Percentiles rank a stretch among this genome's conserved stretches.
phyloP scores from a whole-genome alignment of 1,284 basidiomycete genomes.

The Heterobasidion annosum region DNA sequence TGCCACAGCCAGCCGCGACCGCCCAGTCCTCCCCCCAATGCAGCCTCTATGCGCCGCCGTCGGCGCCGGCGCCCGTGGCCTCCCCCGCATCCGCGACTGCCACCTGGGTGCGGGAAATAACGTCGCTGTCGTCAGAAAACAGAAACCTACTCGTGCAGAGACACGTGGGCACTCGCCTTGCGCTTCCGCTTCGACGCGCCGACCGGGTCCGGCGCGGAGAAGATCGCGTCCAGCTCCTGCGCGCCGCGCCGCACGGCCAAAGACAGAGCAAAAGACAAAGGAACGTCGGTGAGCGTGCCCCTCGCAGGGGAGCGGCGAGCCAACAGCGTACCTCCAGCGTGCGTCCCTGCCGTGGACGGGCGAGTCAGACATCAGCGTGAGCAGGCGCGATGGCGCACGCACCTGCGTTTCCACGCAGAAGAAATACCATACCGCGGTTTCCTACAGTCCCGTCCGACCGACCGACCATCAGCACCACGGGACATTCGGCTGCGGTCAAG shows the following conservation, averaged over 20 bases:
- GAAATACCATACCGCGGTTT: slow-evolving; percentile 24
- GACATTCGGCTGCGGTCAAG: slow-evolving; percentile 9
- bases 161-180: slow-evolving; percentile 1
- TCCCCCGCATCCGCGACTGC: background rate
- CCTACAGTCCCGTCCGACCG: slow-evolving; percentile 4
- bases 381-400: background rate
- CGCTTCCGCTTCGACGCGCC: slow-evolving; percentile 20
- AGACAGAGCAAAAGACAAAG: background rate
- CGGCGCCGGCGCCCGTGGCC: background rate
- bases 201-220: slow-evolving; percentile 24
- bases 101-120: background rate
- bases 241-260: slow-evolving; percentile 11
- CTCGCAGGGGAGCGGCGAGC: background rate
- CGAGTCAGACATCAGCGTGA: background rate
- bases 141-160: too few relatives aligned
- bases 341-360: background rate
- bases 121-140: too few relatives aligned
- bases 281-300: background rate
- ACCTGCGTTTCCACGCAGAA: slow-evolving; percentile 23
- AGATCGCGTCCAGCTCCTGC: slow-evolving; percentile 28
- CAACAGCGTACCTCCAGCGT: slow-evolving; percentile 4
- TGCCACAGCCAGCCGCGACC: too few relatives aligned
- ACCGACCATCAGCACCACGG: background rate
- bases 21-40: too few relatives aligned
- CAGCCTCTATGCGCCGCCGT: too few relatives aligned